Evolutionary conservation across 2,329 filamentous ascomycete species (phyloP).

Genomic region (Alternaria ethzedia): DNA sequence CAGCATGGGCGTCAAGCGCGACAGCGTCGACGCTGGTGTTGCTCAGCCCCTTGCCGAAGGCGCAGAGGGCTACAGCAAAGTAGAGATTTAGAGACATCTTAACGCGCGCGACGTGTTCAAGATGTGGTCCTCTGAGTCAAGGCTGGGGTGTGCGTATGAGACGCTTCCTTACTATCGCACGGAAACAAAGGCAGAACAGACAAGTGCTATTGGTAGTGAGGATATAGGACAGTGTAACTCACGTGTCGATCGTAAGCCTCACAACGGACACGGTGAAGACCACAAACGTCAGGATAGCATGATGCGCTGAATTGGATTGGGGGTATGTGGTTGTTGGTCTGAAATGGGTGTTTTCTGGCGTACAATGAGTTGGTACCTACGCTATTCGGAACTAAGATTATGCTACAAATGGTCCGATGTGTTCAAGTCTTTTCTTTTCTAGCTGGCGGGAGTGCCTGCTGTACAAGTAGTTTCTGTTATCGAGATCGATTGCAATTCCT

Average conservation of each 20-base stretch:
- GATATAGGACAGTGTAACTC: not conserved
- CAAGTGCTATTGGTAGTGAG: not conserved
- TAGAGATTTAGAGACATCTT: slow-evolving; percentile 38
- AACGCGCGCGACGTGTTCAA: not conserved
- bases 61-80: slow-evolving; percentile 40
- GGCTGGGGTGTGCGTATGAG: not conserved
- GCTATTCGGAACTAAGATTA: not conserved
- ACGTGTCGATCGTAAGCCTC: not conserved
- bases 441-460: not conserved
- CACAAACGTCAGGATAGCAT: not conserved
- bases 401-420: not conserved
- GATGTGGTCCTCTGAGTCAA: not conserved
- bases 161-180: not conserved
- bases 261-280: not conserved
- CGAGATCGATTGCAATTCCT: not conserved
- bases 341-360: slow-evolving; percentile 1
- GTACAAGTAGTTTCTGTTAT: slow-evolving; percentile 1
- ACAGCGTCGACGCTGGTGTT: slow-evolving; percentile 34
- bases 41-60: slow-evolving; percentile 41
- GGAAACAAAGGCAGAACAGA: not conserved
- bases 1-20: slow-evolving; percentile 39
- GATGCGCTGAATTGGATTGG: not conserved
- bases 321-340: not conserved
- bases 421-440: not conserved
- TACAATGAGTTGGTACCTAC: not conserved